Base-by-base conservation (phyloP, 176 grass and related monocot genomes). In the Aegilops tauschii region DNA sequence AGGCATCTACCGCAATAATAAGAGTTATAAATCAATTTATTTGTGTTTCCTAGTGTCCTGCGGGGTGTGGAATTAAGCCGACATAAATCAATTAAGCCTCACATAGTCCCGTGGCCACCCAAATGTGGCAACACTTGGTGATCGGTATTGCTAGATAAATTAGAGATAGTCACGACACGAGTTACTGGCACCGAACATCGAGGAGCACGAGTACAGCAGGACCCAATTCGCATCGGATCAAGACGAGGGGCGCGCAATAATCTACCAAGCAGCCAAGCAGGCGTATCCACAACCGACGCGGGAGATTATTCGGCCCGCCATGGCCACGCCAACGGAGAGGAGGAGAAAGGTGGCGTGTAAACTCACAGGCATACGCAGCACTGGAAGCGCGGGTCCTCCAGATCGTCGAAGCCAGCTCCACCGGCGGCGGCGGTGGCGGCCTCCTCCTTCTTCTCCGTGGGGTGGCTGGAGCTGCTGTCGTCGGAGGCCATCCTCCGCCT, bases 311-410 rank as follows among this genome's bases (percentile, higher is more conserved):
- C 62, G 12, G 9, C 10, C 12, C 45, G 45, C 44, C 44, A 21
- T 34, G 39, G 21, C 59, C 36, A 65, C 61, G 5, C 28, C 20
- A 18, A 71, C 45, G 12, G 59, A 34, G 81, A 37, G 3, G n/a
- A 62, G 18, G 12, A 37, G 20, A 49, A 49, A 27, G 77, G 9
- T 40, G 63, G 17, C 69, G 49, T 12, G 40, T 17, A 81, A 81
- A 89, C 94, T 94, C 82, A 99, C 94, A 99, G 44, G 78, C 97
- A 99, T 42, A 99, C 90, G 89, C 92, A 96, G 82, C 97, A 96
- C 82, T 93, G 80, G 77, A 99, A 96, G 18, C 34, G 52, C 7
- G 77, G 74, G 71, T 85, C 67, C 44, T 86, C 71, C 40, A 73
- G 59, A 76, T 88, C 85, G 42, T 85, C 83, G 1, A 45, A 27